Percentiles rank a stretch among this genome's conserved stretches.
Evolutionary conservation across 805 yeast species (phyloP).

Genomic region (Pichia exigua): DNA sequence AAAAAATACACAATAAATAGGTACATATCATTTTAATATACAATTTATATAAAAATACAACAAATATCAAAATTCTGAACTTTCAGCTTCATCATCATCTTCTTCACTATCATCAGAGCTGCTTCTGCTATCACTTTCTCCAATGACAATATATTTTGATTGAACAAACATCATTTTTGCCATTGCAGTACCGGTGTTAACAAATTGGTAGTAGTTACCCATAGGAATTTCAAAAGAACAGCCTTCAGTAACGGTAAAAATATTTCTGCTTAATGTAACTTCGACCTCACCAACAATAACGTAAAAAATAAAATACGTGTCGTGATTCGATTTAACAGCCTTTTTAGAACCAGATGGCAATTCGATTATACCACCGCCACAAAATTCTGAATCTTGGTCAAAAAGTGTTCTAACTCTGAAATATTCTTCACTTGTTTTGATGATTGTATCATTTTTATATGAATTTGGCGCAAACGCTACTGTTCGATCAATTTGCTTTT

Average conservation of each 20-base stretch:
- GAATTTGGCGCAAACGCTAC: conserved; percentile 63
- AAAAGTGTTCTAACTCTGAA: conserved; percentile 60
- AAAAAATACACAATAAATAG: neutral
- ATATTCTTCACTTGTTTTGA: conserved; percentile 38
- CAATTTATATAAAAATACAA: neutral
- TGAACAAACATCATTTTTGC: conserved; percentile 75
- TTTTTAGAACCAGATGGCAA: conserved; percentile 58
- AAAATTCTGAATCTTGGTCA: conserved; percentile 50
- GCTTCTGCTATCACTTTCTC: conserved; percentile 15
- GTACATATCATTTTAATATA: neutral
- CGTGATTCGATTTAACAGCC: conserved; percentile 51
- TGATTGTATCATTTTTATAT: conserved; percentile 36
- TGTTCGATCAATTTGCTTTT: conserved; percentile 34
- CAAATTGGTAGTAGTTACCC: conserved; percentile 63
- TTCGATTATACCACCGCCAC: conserved; percentile 68
- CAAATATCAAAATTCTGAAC: neutral
- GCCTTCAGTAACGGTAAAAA: conserved; percentile 58
- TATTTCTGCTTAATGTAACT: conserved; percentile 51
- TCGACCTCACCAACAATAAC: conserved; percentile 66
- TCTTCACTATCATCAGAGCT: conserved; percentile 21
- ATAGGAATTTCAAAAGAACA: conserved; percentile 79
- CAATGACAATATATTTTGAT: conserved; percentile 36
- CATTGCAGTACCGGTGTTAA: conserved; percentile 48
- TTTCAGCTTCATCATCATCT: neutral
- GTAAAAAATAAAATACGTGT: conserved; percentile 65